Evolutionary conservation across 1,139 yeast genomes (phyloP).

Genomic region (Candida glucosophila): DNA sequence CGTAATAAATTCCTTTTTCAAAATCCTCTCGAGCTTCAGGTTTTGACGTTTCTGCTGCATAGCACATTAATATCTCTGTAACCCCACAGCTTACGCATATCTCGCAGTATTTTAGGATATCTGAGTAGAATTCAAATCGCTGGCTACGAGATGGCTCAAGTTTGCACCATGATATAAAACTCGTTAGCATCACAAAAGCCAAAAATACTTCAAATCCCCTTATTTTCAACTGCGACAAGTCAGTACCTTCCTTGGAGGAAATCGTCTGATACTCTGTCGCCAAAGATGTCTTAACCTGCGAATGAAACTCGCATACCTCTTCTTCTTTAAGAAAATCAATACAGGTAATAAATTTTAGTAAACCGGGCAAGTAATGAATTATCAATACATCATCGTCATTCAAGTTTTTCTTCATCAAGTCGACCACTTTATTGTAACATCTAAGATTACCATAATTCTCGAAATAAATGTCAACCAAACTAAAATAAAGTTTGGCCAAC

Average conservation of each 20-base stretch:
- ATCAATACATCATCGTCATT: conserved; percentile 54
- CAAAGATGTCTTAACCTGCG: conserved; percentile 12
- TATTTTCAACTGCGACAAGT: conserved; percentile 42
- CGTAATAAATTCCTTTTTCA: conserved; percentile 44
- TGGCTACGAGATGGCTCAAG: conserved; percentile 35
- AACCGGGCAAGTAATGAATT: conserved; percentile 57
- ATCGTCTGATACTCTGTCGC: conserved; percentile 15
- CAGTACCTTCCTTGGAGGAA: conserved; percentile 22
- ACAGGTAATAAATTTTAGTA: conserved; percentile 37
- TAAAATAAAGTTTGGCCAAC: conserved; percentile 56
- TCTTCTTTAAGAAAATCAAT: conserved; percentile 11
- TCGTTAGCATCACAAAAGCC: conserved; percentile 51
- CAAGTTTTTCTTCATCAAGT: conserved; percentile 25
- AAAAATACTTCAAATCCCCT: conserved; percentile 43
- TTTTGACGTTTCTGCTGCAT: conserved; percentile 58
- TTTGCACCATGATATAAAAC: conserved; percentile 68
- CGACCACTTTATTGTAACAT: conserved; percentile 28
- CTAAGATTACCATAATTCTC: conserved; percentile 20
- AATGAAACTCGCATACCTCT: conserved; percentile 22
- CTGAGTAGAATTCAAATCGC: conserved; percentile 42
- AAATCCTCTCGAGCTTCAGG: conserved; percentile 19
- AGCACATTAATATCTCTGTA: conserved; percentile 65
- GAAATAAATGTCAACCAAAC: conserved; percentile 32
- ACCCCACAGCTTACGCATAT: conserved; percentile 53
- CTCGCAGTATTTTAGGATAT: conserved; percentile 30